These are phyloP conservation scores for Hebeloma cylindrosporum DNA, from an alignment of 768 basidiomycete species.

Conservation along the genomic window DNA sequence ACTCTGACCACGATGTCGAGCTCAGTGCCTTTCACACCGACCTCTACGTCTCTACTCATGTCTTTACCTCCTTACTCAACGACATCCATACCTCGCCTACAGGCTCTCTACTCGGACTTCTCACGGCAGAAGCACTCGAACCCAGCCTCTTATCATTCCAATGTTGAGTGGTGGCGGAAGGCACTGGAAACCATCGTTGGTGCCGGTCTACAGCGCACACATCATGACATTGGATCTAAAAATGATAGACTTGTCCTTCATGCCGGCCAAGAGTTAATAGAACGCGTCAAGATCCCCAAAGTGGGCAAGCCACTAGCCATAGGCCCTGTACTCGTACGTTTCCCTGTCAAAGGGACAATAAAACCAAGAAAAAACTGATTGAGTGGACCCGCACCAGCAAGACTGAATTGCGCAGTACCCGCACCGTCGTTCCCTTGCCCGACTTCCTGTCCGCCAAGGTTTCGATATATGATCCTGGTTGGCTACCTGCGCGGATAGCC, in stretches of 20 bases:
- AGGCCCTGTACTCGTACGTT: conserved; percentile 71
- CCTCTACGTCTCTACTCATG: conserved; percentile 18
- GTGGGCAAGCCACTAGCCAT: conserved; percentile 76
- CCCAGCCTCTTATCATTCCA: conserved; percentile 76
- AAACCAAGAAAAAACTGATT: conserved; percentile 21
- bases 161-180: conserved; percentile 85
- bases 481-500: conserved; percentile 68
- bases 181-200: conserved; percentile 62
- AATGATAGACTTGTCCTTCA: conserved; percentile 60
- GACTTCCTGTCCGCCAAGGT: conserved; percentile 56
- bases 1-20: conserved; percentile 4
- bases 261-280: conserved; percentile 53
- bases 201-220: conserved; percentile 48
- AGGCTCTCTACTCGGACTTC: conserved; percentile 87
- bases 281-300: conserved; percentile 61
- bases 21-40: conserved; percentile 14
- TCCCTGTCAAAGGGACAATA: background rate
- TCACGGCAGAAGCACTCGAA: conserved; percentile 83
- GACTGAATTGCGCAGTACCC: conserved; percentile 58
- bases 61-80: conserved; percentile 47
- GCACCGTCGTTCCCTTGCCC: conserved; percentile 45
- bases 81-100: conserved; percentile 56
- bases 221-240: background rate
- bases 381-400: conserved; percentile 50
- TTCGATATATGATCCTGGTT: conserved; percentile 69